Evolutionary conservation across 1,139 yeast species (phyloP), one percentile per base, ranked within the genome.

Genomic region (Diutina neorugosa): DNA sequence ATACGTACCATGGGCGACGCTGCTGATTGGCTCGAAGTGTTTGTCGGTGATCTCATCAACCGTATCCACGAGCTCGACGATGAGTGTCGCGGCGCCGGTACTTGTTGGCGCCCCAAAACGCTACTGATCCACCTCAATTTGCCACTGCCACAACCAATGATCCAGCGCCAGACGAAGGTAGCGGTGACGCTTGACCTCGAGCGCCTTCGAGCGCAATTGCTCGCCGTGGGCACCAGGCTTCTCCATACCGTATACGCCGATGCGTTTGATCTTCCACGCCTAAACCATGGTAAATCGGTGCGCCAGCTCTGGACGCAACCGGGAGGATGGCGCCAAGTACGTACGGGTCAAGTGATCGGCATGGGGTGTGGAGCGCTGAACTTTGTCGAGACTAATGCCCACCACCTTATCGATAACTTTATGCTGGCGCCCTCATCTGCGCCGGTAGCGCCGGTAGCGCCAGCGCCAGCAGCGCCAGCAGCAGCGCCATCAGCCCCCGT

Each of bases 11-110:
- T 77, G 2, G 70, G 69, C 2, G 96, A 89, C 60, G 81, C 88
- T 23, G 62, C 73, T 5, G 84, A 82, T 41, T 93, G 98, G 98
- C 68, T 91, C 9, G 80, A 76, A 51, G 96, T 93, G 0, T 90
- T 84, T 67, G 77, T 86, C 0, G 94, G 93, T 0, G 98, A 93
- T 62, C 67, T 93, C 49, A 70, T 79, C 41, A 82, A 84, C 54
- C 67, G 98, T 53, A 64, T 90, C 12, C 69, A 77, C 27, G 98
- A 91, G 60, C 65, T 84, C 42, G 91, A 85, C 60, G 94, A 88
- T 58, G 96, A 89, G 40, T 14, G 16, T 7, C 16, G 6, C 9
- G 16, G 19, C 12, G 4, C 34, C 5, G 14, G 20, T 9, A 14
- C 14, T 8, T n/a, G n/a, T n/a, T 27, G 27, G 16, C 19, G 50